A percentile compares a stretch with the other conserved stretches of the same genome.
Evolutionary conservation across 805 yeast genomes (phyloP).

Genomic region (Candida krabiensis): DNA sequence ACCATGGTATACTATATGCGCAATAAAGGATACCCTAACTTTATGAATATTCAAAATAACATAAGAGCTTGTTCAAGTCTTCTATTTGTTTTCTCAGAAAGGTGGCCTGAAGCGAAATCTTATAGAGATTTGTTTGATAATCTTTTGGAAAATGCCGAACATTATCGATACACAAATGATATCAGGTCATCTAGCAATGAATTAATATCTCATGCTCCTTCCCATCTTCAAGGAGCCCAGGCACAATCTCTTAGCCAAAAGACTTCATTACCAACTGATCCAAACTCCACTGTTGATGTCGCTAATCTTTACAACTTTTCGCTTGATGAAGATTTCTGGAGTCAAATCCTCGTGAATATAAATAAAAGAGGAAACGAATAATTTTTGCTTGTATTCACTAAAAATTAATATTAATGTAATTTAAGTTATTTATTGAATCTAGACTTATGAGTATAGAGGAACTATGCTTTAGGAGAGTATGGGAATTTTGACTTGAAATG

Average conservation of each 20-base stretch:
- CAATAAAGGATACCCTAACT: conserved; percentile 20
- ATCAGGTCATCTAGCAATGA: background rate
- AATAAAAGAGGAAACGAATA: background rate
- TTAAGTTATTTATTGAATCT: background rate
- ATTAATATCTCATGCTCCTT: background rate
- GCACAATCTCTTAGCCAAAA: too few relatives aligned
- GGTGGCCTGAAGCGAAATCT: conserved; percentile 28
- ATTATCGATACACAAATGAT: conserved; percentile 8
- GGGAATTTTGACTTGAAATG: conserved; percentile 27
- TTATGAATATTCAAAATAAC: conserved; percentile 25
- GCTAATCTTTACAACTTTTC: too few relatives aligned
- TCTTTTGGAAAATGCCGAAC: conserved; percentile 21
- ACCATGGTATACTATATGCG: conserved; percentile 27
- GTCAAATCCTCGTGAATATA: conserved; percentile 14
- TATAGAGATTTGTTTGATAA: conserved; percentile 28
- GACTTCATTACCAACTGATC: too few relatives aligned
- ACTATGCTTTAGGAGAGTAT: conserved; percentile 16
- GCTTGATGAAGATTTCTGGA: conserved; percentile 22
- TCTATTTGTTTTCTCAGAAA: conserved; percentile 28
- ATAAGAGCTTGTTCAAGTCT: conserved; percentile 29
- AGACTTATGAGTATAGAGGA: conserved; percentile 23
- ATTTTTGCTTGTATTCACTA: background rate
- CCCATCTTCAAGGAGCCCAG: too few relatives aligned
- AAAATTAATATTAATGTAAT: background rate
- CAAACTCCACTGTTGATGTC: too few relatives aligned